phyloP scores from a whole-genome alignment of 2,329 filamentous ascomycete species.

The Xylaria arbuscula region DNA sequence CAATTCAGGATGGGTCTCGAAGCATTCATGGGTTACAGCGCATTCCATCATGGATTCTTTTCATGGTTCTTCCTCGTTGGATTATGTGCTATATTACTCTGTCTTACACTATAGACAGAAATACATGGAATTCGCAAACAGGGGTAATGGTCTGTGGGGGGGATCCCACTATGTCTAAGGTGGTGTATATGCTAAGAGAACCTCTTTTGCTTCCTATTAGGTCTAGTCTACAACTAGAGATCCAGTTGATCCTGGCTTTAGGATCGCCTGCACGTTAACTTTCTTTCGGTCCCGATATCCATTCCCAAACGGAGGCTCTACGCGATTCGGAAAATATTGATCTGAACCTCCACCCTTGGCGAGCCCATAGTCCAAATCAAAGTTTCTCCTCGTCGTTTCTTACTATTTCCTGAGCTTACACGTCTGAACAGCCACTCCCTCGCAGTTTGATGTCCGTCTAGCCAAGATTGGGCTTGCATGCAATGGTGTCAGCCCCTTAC shows the following conservation, averaged over 20 bases:
- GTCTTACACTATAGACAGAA: slow-evolving; percentile 26
- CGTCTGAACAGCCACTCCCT: slow-evolving; percentile 10
- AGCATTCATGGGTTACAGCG: slow-evolving; percentile 35
- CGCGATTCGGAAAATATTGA: slow-evolving; percentile 17
- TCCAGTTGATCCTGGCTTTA: slow-evolving; percentile 24
- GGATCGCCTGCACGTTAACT: slow-evolving; percentile 26
- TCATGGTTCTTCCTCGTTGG: slow-evolving; percentile 29
- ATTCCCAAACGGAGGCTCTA: slow-evolving; percentile 14
- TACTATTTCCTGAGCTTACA: slow-evolving; percentile 11
- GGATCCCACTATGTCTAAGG: slow-evolving; percentile 23
- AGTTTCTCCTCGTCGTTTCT: slow-evolving; percentile 6
- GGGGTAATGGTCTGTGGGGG: slow-evolving; percentile 22
- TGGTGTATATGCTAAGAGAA: not conserved
- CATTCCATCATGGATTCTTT: slow-evolving; percentile 29
- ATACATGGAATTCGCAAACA: slow-evolving; percentile 27
- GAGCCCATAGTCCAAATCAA: slow-evolving; percentile 14
- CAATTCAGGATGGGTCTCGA: slow-evolving; percentile 31
- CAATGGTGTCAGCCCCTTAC: slow-evolving; percentile 39
- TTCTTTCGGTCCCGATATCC: slow-evolving; percentile 37
- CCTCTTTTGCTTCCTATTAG: slow-evolving; percentile 25
- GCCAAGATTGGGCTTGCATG: slow-evolving; percentile 27
- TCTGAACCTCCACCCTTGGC: slow-evolving; percentile 9
- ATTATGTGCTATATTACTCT: slow-evolving; percentile 31
- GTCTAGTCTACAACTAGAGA: slow-evolving; percentile 7
- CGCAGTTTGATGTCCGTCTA: slow-evolving; percentile 23